Conservation (phyloP, 306 rosid species). For the Quercus ilex region DNA sequence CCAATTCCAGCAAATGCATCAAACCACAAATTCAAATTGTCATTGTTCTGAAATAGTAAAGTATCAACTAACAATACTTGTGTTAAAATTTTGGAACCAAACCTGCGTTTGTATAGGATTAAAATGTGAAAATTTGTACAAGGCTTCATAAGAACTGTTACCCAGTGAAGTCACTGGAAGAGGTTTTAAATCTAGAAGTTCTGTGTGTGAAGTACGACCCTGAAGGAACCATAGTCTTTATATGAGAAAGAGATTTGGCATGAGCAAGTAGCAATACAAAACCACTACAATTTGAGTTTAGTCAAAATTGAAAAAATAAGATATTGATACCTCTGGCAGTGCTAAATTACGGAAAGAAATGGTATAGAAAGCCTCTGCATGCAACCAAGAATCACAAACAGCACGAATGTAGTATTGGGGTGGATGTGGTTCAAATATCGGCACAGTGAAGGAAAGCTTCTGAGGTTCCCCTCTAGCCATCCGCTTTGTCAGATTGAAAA, state of each 20-base stretch:
- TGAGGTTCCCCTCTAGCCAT: conserved; percentile 86
- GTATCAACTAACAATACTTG: conserved; percentile 17
- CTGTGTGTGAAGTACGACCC: conserved; percentile 84
- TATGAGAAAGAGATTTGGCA: conserved; percentile 30
- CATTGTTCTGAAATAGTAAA: conserved; percentile 10
- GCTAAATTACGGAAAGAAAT: conserved; percentile 83
- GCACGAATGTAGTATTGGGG: conserved; percentile 95
- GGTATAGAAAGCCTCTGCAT: conserved; percentile 83
- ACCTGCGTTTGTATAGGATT: conserved; percentile 99
- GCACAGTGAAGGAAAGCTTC: conserved; percentile 92
- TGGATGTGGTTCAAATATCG: conserved; percentile 98
- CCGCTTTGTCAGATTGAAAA: conserved; percentile 75
- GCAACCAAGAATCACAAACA: conserved; percentile 96
- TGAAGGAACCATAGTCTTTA: conserved; percentile 31
- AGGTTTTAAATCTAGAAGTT: conserved; percentile 90
- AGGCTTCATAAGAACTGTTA: conserved; percentile 61
- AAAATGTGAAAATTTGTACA: conserved; percentile 87
- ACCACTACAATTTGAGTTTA: not conserved
- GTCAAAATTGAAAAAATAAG: conserved; percentile 9
- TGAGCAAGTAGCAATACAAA: conserved; percentile 10
- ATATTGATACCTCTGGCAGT: conserved; percentile 70
- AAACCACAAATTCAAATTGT: conserved; percentile 12
- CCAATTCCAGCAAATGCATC: conserved; percentile 25
- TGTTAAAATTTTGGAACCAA: conserved; percentile 23
- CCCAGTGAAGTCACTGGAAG: conserved; percentile 89